These are phyloP conservation scores for Xylariaceae sp. DNA, from an alignment of 2,329 filamentous ascomycete genomes.

Conservation along the genomic window DNA sequence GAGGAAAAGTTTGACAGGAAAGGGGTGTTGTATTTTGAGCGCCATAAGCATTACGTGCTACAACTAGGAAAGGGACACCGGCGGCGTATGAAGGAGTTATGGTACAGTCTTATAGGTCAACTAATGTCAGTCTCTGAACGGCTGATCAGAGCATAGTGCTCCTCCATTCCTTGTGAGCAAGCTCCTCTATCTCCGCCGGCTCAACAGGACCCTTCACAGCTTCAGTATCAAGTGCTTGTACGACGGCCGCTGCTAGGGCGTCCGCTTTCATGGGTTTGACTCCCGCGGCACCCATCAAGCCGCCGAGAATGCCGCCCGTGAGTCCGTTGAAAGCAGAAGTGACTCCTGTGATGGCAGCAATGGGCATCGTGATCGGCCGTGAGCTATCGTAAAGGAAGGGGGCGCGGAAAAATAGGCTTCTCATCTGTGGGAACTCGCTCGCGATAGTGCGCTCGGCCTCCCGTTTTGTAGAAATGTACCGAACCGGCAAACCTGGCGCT, in stretches of 20 bases:
- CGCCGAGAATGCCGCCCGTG: slow-evolving; percentile 68
- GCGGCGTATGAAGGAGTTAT: slow-evolving; percentile 21
- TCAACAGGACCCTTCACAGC: slow-evolving; percentile 70
- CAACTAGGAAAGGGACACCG: slow-evolving; percentile 4
- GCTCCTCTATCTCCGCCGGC: slow-evolving; percentile 69
- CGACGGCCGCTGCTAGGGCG: slow-evolving; percentile 78
- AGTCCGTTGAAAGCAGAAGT: slow-evolving; percentile 72
- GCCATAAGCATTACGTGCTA: neutral
- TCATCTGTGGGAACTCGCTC: slow-evolving; percentile 65
- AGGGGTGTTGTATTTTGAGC: slow-evolving; percentile 9
- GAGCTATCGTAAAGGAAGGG: slow-evolving; percentile 87
- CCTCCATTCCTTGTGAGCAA: slow-evolving; percentile 81
- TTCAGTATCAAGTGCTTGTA: slow-evolving; percentile 78
- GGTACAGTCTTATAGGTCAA: slow-evolving; percentile 27
- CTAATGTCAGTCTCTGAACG: slow-evolving; percentile 12
- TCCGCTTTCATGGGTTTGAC: slow-evolving; percentile 86
- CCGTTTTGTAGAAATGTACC: slow-evolving; percentile 89
- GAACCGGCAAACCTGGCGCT: slow-evolving; percentile 72
- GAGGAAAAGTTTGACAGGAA: neutral
- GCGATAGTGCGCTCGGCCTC: slow-evolving; percentile 78
- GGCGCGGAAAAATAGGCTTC: slow-evolving; percentile 76
- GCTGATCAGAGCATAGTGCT: slow-evolving; percentile 69
- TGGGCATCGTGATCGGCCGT: slow-evolving; percentile 73
- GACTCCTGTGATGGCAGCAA: slow-evolving; percentile 71
- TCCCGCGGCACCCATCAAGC: slow-evolving; percentile 74